phyloP scores from a whole-genome alignment of 1,139 yeast genomes.

The Sugiyamaella sp. region DNA sequence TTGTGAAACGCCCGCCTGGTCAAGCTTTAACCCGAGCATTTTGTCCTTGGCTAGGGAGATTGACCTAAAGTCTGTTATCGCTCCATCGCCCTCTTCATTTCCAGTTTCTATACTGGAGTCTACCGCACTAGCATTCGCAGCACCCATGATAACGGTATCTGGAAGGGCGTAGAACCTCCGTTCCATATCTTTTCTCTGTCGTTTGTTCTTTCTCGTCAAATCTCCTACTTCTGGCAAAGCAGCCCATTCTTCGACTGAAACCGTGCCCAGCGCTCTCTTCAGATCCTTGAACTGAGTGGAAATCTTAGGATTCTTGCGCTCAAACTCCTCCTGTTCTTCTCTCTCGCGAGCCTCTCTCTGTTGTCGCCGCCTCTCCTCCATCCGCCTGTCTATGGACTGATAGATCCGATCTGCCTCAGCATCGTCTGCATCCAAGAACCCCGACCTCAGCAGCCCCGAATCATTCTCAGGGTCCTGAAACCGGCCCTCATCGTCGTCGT shows the following conservation, averaged over 20 bases:
- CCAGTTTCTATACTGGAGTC: conserved; percentile 44
- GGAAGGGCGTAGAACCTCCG: conserved; percentile 84
- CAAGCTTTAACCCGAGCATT: conserved; percentile 54
- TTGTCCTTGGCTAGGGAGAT: conserved; percentile 58
- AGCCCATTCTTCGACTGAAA: conserved; percentile 78
- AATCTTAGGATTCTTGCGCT: conserved; percentile 40
- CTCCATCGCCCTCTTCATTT: conserved; percentile 36
- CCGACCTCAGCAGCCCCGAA: conserved; percentile 41
- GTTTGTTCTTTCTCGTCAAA: conserved; percentile 75
- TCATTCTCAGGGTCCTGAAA: conserved; percentile 48
- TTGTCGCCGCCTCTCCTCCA: conserved; percentile 48
- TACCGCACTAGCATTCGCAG: conserved; percentile 44
- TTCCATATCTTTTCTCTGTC: conserved; percentile 63
- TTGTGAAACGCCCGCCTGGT: conserved; percentile 37
- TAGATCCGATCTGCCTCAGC: conserved; percentile 80
- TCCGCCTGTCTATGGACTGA: conserved; percentile 60
- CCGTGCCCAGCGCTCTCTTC: conserved; percentile 60
- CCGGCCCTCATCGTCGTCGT: conserved; percentile 42
- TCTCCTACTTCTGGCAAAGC: conserved; percentile 88
- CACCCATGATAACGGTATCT: conserved; percentile 55
- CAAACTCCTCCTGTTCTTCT: conserved; percentile 34
- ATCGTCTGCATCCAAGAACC: conserved; percentile 48
- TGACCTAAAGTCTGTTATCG: conserved; percentile 51
- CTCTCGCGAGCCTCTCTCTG: conserved; percentile 43
- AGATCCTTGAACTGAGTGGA: conserved; percentile 57